phyloP scores from a whole-genome alignment of 2,329 filamentous ascomycete species.

The Ceratocystis smalleyi region DNA sequence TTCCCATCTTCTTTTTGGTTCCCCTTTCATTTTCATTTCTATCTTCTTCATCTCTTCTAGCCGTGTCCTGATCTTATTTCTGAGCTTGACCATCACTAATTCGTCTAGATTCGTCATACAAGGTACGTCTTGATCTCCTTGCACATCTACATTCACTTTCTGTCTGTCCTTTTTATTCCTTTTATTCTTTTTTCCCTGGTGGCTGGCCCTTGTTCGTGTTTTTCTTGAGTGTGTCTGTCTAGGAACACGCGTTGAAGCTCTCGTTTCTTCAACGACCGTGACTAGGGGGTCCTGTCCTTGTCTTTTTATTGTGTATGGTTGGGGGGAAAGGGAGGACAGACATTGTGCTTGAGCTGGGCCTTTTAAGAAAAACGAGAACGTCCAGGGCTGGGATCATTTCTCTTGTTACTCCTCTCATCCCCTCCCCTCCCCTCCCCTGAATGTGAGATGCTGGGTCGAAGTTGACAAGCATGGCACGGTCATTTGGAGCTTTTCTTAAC shows the following conservation, averaged over 20 bases:
- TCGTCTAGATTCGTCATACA: neutral
- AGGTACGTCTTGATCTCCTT: neutral
- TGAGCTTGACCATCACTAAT: neutral
- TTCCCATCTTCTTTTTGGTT: too few relatives aligned
- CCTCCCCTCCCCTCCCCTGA: slow-evolving; percentile 10
- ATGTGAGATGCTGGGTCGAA: slow-evolving; percentile 6
- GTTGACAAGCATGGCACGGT: slow-evolving; percentile 14
- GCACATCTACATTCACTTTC: neutral
- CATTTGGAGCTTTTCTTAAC: slow-evolving; percentile 7
- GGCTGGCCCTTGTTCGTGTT: slow-evolving; percentile 2
- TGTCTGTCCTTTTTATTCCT: neutral
- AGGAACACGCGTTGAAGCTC: slow-evolving; percentile 6
- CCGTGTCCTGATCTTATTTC: too few relatives aligned
- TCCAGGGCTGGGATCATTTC: slow-evolving; percentile 6
- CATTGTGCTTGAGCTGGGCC: neutral
- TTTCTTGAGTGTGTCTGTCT: neutral
- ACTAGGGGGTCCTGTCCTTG: slow-evolving; percentile 1
- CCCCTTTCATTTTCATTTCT: too few relatives aligned
- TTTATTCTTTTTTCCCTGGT: neutral
- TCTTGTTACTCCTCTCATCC: neutral
- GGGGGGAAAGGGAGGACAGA: neutral
- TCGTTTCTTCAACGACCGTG: slow-evolving; percentile 10
- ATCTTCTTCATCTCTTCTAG: too few relatives aligned
- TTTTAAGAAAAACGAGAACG: neutral
- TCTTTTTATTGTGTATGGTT: neutral